Evolutionary conservation across 495 filamentous ascomycete genomes (phyloP), one percentile per base, ranked within the genome.

Genomic region (Penicillium coffeae): DNA sequence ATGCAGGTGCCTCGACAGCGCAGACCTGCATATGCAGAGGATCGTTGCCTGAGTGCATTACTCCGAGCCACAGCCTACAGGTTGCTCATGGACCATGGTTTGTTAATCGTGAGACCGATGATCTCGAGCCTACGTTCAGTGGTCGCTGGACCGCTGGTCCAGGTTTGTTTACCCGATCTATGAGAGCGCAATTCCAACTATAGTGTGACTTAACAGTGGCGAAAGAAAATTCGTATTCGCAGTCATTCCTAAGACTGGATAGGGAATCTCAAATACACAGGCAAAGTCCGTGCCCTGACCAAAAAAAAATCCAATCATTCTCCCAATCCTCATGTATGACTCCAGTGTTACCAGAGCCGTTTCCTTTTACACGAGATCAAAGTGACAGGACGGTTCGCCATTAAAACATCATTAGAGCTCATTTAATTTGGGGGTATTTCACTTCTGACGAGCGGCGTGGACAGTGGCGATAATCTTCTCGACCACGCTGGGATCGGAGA

Each of bases 401-500:
- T 49, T 56, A 40, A 50, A 51, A 46, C 40, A 35, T 65, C 56
- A 61, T 66, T 49, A 41, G 57, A 50, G 42, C 64, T 43, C 54
- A 52, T 38, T 54, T 51, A 19, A 39, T 40, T 25, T 16, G 22
- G n/a, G 20, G 20, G 12, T 36, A 9, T 36, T 34, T 16, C 73
- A 80, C 61, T 80, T 81, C 62, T 73, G 74, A 55, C 74, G 76
- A 38, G 75, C 63, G 47, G 66, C 76, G 51, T 94, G 87, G 34
- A 96, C 90, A 20, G 75, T 79, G 38, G 76, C 66, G 59, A 96
- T 95, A 68, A 98, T 96, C 69, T 85, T 89, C 21, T 88, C 84
- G 14, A 98, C 90, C 18, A 96, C 84, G 42, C 76, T 81, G 25
- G 92, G 92, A 64, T 97, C 91, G 32, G 89, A 93, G 30, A 97